phyloP scores from a whole-genome alignment of 805 yeast genomes.

The Myxozyma melibiosi region DNA sequence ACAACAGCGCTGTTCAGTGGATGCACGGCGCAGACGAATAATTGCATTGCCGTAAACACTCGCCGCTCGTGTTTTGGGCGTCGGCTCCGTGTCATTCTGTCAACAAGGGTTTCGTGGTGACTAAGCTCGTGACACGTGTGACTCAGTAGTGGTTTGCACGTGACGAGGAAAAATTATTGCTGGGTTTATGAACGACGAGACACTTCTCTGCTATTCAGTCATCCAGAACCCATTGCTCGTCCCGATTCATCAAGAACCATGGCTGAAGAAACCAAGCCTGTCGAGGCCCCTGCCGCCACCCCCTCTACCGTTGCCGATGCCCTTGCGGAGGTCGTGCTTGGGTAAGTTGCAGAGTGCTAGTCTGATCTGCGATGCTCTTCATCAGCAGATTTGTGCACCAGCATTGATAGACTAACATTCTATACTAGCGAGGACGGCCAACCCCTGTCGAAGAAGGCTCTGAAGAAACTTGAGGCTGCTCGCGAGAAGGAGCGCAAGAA shows the following conservation, averaged over 20 bases:
- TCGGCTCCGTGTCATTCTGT: neutral
- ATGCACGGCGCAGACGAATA: too few relatives aligned
- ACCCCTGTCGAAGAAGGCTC: slow-evolving; percentile 89
- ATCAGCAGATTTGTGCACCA: neutral
- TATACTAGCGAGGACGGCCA: slow-evolving; percentile 67
- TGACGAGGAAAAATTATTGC: neutral
- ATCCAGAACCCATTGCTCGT: neutral
- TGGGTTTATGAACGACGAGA: neutral
- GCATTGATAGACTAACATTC: slow-evolving; percentile 1
- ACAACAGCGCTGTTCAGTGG: too few relatives aligned
- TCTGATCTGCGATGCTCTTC: neutral
- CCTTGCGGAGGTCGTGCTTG: slow-evolving; percentile 21
- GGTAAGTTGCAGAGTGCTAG: too few relatives aligned
- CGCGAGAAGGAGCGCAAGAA: slow-evolving; percentile 90
- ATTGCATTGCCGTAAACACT: too few relatives aligned
- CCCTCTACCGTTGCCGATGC: slow-evolving; percentile 9
- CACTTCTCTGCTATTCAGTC: too few relatives aligned
- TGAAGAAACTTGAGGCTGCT: slow-evolving; percentile 92
- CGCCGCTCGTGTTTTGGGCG: neutral
- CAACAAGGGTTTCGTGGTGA: neutral
- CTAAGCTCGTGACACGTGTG: neutral
- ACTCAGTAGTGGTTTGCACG: neutral
- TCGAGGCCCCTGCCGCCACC: slow-evolving; percentile 10
- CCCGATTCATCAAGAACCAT: slow-evolving; percentile 1
- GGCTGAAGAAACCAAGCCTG: slow-evolving; percentile 24